A percentile compares a stretch with the other conserved stretches of the same genome.
These are phyloP conservation scores for Lactarius psammicola DNA, from an alignment of 768 basidiomycete species.

Conservation along the genomic window DNA sequence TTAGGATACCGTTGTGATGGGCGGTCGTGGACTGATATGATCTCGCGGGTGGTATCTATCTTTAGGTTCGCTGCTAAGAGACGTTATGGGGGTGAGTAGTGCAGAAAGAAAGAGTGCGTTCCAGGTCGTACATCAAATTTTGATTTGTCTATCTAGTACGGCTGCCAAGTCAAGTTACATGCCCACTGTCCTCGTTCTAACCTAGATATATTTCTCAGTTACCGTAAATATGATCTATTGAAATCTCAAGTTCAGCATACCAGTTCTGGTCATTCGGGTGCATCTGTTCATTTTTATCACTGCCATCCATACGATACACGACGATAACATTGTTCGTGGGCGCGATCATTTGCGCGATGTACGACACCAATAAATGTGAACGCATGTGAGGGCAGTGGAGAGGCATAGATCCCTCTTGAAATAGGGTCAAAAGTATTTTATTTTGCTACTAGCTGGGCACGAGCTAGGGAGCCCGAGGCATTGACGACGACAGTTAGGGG, in stretches of 20 bases:
- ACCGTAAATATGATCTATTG: background rate
- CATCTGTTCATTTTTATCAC: no score
- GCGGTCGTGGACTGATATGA: constrained; percentile 28
- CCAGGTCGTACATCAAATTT: no score
- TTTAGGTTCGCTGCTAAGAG: background rate
- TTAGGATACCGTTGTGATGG: constrained; percentile 27
- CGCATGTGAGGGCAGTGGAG: background rate
- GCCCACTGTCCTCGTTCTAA: background rate
- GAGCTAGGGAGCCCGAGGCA: no score
- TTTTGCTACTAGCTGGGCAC: no score
- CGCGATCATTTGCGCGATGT: background rate
- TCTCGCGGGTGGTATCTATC: background rate
- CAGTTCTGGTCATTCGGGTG: no score
- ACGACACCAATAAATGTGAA: background rate
- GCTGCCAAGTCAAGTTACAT: background rate
- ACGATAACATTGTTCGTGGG: no score
- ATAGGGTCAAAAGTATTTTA: no score
- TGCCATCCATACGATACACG: no score
- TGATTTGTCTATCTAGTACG: background rate
- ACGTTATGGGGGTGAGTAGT: background rate
- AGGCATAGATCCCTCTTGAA: no score
- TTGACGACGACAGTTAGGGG: no score
- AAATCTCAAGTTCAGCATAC: background rate
- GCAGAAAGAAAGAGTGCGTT: background rate
- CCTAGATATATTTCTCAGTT: background rate